Evolutionary conservation across 2,329 filamentous ascomycete genomes (phyloP).

Genomic region (Pseudogymnoascus sp.): DNA sequence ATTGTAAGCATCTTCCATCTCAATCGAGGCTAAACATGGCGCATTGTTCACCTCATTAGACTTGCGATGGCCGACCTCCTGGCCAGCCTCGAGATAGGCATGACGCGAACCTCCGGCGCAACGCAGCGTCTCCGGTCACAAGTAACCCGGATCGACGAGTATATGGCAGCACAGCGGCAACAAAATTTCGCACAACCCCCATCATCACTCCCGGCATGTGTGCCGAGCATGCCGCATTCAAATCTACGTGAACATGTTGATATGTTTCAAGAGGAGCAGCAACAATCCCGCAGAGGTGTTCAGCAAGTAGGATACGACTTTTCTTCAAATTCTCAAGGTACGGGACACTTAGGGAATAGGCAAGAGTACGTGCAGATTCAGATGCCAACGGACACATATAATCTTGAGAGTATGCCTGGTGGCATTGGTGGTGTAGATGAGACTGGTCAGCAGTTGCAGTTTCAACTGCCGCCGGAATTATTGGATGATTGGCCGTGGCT

Average conservation of each 20-base stretch:
- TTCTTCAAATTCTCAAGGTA: background rate
- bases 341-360: background rate
- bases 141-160: conserved; percentile 37
- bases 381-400: background rate
- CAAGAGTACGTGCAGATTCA: background rate
- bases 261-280: background rate
- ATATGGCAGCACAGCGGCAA: conserved; percentile 14
- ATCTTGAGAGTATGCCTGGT: background rate
- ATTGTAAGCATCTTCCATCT: conserved; percentile 23
- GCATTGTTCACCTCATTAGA: conserved; percentile 1
- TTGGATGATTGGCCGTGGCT: conserved; percentile 37
- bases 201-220: background rate
- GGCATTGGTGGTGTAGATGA: background rate
- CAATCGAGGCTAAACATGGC: background rate
- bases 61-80: conserved; percentile 40
- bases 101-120: conserved; percentile 32
- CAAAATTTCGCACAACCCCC: conserved; percentile 1
- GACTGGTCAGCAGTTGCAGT: conserved; percentile 26
- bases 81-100: conserved; percentile 35
- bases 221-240: background rate
- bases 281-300: background rate
- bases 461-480: conserved; percentile 35
- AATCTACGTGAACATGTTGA: background rate
- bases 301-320: background rate
- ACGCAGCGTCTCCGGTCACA: conserved; percentile 34